Evolutionary conservation across 176 grass and related monocot genomes (phyloP), one percentile per base, ranked within the genome.

Genomic region (Hyparrhenia diplandra): DNA sequence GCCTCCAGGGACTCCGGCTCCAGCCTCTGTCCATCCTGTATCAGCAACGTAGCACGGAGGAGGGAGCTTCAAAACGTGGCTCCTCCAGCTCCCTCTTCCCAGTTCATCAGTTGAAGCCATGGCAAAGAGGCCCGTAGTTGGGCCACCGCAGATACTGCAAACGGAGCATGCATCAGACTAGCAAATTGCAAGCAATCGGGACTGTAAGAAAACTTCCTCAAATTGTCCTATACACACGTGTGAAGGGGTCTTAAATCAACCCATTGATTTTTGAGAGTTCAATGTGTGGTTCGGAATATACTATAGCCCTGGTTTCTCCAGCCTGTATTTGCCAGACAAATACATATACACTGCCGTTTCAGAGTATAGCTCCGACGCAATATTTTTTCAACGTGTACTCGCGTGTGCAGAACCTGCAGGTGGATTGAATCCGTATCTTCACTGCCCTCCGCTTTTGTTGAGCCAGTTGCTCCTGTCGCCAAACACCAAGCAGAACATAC

Each of bases 401-500:
- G 10, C 10, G 16, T 11, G 42, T 10, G 69, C 42, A 71, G 41
- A 43, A 29, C 10, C 23, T 42, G 57, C 39, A 34, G 11, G 18
- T 47, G 11, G 10, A n/a, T n/a, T 47, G 11, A 2, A 23, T 32
- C 60, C 27, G 4, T 25, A 18, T 45, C 9, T 66, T 79, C 40
- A 84, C 65, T 35, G 55, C 28, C 62, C 40, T 40, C 87, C 60
- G 24, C 75, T 63, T 88, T 63, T 88, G 76, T n/a, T 67, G 62
- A 60, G 40, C 82, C 17, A 88, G 13, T 75, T 88, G 87, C 32
- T 88, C 87, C 87, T 88, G 70, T 75, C 51, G 51, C 58, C 51
- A 69, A 41, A 49, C 2, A 76, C 16, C 76, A 64, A 39, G 3
- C 29, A 3, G 14, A 62, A 62, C 12, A 23, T 75, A 37, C 52